A percentile compares a stretch with the other conserved stretches of the same genome.
phyloP scores from a whole-genome alignment of 2,329 filamentous ascomycete genomes.

The Diplocarpon rosae region DNA sequence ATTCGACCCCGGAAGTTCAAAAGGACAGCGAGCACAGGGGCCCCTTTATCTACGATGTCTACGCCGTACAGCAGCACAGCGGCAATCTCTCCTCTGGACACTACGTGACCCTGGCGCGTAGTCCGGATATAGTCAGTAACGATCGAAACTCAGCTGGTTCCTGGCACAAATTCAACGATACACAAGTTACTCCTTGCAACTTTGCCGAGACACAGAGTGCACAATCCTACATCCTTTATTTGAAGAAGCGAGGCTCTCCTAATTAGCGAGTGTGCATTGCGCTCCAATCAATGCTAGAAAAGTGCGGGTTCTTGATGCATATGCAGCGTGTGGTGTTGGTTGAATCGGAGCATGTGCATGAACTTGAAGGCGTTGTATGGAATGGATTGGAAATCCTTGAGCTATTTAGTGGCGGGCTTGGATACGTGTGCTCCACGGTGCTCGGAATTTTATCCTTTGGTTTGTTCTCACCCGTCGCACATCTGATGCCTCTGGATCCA shows the following conservation, averaged over 20 bases:
- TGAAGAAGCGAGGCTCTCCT: neutral
- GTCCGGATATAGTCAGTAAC: constrained; percentile 11
- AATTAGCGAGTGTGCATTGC: too few species aligned
- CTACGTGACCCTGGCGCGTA: constrained; percentile 16
- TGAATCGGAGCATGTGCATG: too few species aligned
- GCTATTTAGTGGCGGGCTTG: too few species aligned
- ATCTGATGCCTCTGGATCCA: too few species aligned
- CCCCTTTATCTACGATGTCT: constrained; percentile 72
- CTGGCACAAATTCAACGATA: constrained; percentile 16
- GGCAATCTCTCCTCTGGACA: constrained; percentile 19
- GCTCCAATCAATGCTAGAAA: too few species aligned
- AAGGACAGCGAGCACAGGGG: constrained; percentile 31
- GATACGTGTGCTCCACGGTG: too few species aligned
- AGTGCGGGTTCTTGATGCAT: too few species aligned
- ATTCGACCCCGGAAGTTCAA: constrained; percentile 25
- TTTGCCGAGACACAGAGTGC: neutral
- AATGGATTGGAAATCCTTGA: too few species aligned
- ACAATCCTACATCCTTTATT: constrained; percentile 1
- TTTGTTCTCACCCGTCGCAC: too few species aligned
- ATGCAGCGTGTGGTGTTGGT: too few species aligned
- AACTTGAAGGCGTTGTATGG: too few species aligned
- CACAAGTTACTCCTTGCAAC: neutral
- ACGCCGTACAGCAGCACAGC: constrained; percentile 53
- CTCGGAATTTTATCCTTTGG: too few species aligned
- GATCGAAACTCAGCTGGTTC: constrained; percentile 2